These are phyloP conservation scores for Penicillium sp. DNA, from an alignment of 2,329 filamentous ascomycete genomes.

Conservation along the genomic window DNA sequence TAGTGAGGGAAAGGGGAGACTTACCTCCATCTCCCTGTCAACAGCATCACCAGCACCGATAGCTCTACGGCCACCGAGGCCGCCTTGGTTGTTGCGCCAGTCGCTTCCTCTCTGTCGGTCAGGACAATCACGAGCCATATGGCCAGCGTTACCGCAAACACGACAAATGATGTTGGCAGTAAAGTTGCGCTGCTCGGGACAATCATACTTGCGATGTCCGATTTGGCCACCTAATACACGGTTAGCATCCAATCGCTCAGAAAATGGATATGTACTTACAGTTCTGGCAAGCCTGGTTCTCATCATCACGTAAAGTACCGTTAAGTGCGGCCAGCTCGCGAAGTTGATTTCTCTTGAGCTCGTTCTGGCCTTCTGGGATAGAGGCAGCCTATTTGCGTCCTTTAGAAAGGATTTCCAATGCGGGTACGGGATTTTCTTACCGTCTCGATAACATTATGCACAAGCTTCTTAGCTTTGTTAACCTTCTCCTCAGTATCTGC, in stretches of 20 bases:
- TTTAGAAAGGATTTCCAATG: conserved; percentile 33
- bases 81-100: conserved; percentile 77
- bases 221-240: conserved; percentile 77
- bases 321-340: conserved; percentile 97
- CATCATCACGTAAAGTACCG: conserved; percentile 97
- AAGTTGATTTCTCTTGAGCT: conserved; percentile 97
- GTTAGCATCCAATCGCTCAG: neutral
- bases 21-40: conserved; percentile 92
- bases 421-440: conserved; percentile 59
- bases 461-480: conserved; percentile 97
- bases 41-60: conserved; percentile 81
- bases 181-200: conserved; percentile 95
- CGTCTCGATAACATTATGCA: conserved; percentile 98
- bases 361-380: conserved; percentile 97
- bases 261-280: conserved; percentile 55
- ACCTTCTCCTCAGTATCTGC: conserved; percentile 99
- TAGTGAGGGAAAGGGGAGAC: conserved; percentile 35
- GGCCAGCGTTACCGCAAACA: conserved; percentile 95
- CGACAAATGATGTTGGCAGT: conserved; percentile 99
- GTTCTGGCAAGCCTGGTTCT: conserved; percentile 99
- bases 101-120: conserved; percentile 88
- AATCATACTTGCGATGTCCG: conserved; percentile 98
- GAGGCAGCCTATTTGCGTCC: conserved; percentile 76
- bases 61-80: conserved; percentile 60
- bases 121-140: conserved; percentile 98